Percentiles rank a stretch among this genome's conserved stretches.
Conservation (phyloP, 2,329 filamentous ascomycete genomes). For the Myriosclerotinia duriaeana region DNA sequence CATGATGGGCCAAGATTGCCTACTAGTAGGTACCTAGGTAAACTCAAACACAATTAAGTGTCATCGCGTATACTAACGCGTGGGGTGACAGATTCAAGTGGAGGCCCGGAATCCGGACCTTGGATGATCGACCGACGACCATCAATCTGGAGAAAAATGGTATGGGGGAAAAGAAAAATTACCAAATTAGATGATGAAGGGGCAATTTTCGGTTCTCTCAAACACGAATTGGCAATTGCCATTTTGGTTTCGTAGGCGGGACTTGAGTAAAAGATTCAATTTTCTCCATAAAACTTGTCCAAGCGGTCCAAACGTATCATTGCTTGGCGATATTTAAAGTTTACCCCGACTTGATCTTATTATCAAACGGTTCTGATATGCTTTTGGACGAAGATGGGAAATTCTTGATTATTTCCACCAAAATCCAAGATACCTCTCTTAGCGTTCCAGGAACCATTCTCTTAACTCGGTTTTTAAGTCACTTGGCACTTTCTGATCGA, state of each 20-base stretch:
- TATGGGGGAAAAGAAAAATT: background rate
- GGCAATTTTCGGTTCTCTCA: background rate
- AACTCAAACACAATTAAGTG: background rate
- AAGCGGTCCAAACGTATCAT: background rate
- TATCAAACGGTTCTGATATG: background rate
- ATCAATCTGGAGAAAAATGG: background rate
- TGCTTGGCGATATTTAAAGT: background rate
- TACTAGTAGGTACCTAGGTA: no score
- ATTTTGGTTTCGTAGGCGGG: background rate
- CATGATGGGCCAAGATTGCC: no score
- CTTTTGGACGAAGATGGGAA: no score
- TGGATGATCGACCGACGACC: background rate
- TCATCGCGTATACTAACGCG: background rate
- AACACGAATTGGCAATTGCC: background rate
- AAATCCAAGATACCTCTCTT: no score
- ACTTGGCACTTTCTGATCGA: background rate
- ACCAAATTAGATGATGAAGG: background rate
- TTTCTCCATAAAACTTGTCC: background rate
- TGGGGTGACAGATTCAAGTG: background rate
- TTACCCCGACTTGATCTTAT: background rate
- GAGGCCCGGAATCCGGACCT: background rate
- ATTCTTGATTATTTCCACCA: no score
- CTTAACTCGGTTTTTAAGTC: no score
- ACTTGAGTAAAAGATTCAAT: no score
- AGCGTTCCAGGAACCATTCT: no score